Percentiles rank a stretch among this genome's conserved stretches.
Evolutionary conservation across 176 grass and related monocot species (phyloP).

Genomic region (Musa itinerans): DNA sequence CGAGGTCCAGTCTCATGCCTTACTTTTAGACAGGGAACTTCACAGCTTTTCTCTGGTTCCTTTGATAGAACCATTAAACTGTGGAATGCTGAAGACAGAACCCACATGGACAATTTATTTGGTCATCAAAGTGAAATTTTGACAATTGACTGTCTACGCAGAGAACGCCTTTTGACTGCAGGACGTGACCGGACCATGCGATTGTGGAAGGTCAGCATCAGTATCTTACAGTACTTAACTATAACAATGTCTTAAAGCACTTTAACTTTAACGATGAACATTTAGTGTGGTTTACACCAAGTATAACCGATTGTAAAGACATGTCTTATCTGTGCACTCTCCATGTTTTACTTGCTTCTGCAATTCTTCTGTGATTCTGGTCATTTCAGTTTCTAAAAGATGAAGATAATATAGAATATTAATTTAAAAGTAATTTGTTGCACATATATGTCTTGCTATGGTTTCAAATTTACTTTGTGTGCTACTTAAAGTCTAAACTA

Average conservation of each 20-base stretch:
- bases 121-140: constrained; percentile 83
- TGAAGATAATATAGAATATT: too few relatives aligned
- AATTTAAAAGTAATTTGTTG: too few relatives aligned
- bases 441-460: not conserved
- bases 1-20: constrained; percentile 66
- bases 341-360: not conserved
- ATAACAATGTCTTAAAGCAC: not conserved
- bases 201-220: constrained; percentile 64
- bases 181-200: constrained; percentile 77
- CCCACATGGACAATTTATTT: constrained; percentile 73
- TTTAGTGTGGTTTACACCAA: too few relatives aligned
- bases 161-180: constrained; percentile 68
- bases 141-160: constrained; percentile 62
- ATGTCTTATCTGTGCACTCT: too few relatives aligned
- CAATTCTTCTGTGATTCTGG: not conserved
- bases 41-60: constrained; percentile 77
- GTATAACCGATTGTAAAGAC: too few relatives aligned
- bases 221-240: not conserved
- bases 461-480: not conserved
- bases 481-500: not conserved
- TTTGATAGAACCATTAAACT: constrained; percentile 83
- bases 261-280: too few relatives aligned
- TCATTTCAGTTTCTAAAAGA: not conserved
- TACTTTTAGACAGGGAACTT: constrained; percentile 58
- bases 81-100: constrained; percentile 88